Base-by-base conservation (phyloP, 768 basidiomycete species). In the Hysterangium stoloniferum region DNA sequence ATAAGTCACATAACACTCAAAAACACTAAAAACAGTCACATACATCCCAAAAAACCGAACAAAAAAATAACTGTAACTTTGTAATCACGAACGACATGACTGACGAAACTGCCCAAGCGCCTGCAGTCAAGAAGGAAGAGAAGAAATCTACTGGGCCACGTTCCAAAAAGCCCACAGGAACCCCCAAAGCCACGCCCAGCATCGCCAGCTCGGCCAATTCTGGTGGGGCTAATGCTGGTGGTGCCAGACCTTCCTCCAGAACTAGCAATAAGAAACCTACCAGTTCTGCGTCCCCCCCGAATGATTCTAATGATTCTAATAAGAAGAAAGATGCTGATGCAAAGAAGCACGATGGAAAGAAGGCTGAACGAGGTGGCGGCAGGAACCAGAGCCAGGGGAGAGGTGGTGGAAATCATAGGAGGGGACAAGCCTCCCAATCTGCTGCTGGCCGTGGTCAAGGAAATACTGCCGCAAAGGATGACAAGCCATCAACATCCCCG, bases 11-110 rank as follows among this genome's bases (percentile, higher is more conserved):
- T 72, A 71, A 73, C 70, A 75, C 64, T 67, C 60, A 62, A 73
- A 79, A 79, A 74, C 57, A 32, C 57, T 59, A 66, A 66, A 72
- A 76, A 70, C 68, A 66, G 25, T 62, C 55, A 53, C 55, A 67
- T 64, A 68, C 66, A 55, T 36, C 53, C 27, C 58, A 64, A 57
- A 59, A 56, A 42, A 65, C 65, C 66, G 45, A 52, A 47, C 52
- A 52, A 56, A 57, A 43, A 54, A 53, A 49, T 49, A 41, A 41
- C 41, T 51, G 49, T 42, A 51, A 42, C 22, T 24, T 40, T 32
- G 33, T 63, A 74, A 64, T 80, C 75, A 89, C 82, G 84, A 86
- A 79, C 83, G 79, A 82, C 68, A 90, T 90, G 87, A 86, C 84
- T 66, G 87, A 90, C 76, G 81, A 86, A 74, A 62, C 70, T 62